Evolutionary conservation across 768 basidiomycete genomes (phyloP).

Genomic region (Clitopilus hobsonii): DNA sequence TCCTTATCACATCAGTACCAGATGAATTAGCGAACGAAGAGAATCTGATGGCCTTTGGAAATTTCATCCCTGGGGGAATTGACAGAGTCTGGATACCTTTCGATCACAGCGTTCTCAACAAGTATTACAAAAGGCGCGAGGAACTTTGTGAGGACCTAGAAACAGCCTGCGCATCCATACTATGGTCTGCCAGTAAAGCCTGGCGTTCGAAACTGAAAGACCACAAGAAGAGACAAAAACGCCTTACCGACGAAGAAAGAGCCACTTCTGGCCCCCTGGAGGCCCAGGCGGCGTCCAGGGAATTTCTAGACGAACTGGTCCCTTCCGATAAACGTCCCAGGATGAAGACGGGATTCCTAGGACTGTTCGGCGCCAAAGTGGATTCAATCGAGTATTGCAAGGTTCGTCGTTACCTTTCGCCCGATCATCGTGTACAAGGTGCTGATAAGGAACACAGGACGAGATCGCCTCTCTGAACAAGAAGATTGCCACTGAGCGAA

Average conservation of each 20-base stretch:
- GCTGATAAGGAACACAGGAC: conserved; percentile 22
- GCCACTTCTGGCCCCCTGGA: conserved; percentile 10
- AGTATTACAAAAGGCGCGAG: conserved; percentile 38
- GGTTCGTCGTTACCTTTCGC: conserved; percentile 20
- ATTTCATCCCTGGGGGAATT: conserved; percentile 66
- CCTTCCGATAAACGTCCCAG: conserved; percentile 44
- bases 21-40: conserved; percentile 45
- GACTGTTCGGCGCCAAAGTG: conserved; percentile 53
- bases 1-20: conserved; percentile 63
- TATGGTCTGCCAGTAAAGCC: conserved; percentile 32
- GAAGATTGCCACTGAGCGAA: conserved; percentile 35
- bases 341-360: conserved; percentile 45
- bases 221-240: conserved; percentile 25
- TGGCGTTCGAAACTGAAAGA: conserved; percentile 35
- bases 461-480: conserved; percentile 47
- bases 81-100: conserved; percentile 66
- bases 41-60: conserved; percentile 46
- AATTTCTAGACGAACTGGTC: conserved; percentile 49
- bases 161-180: conserved; percentile 45
- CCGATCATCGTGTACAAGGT: neutral
- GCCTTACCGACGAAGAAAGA: conserved; percentile 23
- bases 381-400: conserved; percentile 65
- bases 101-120: conserved; percentile 40
- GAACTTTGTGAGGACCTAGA: conserved; percentile 52
- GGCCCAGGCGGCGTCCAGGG: conserved; percentile 20